Base-by-base conservation (phyloP, 805 yeast species). In the Wickerhamiella bombiphila region DNA sequence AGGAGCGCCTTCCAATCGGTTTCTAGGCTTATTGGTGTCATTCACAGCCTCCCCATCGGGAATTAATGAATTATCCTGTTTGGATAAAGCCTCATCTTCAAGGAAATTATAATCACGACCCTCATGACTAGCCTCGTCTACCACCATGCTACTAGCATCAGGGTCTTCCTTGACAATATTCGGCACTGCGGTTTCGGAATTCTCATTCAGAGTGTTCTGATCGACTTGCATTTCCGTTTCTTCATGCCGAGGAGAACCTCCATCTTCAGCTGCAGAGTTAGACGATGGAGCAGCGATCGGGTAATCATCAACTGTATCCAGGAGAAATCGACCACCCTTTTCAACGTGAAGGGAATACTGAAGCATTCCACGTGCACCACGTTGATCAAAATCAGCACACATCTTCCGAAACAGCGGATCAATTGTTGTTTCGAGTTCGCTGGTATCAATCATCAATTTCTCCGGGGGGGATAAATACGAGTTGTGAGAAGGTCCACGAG, bases 321-420 rank as follows among this genome's bases (percentile, higher is more conserved):
- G 70, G 6, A 76, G 69, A 22, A 71, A 66, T 73, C 91, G 72
- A 41, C 81, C 74, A 35, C 60, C 56, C 39, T 61, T 64, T 58
- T 58, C 60, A 55, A 58, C 52, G 54, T 68, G 49, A 53, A 73
- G 39, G 59, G 66, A 44, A 58, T 63, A 54, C 80, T 80, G 54
- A n/a, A 59, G 43, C 34, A 65, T 53, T 2, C 61, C 60, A 6
- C 51, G 56, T 11, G 61, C 59, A 4, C 66, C 67, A 13, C 66
- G 65, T 36, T 62, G 65, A 39, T 63, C 67, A 41, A 64, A 63
- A 35, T 64, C 67, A 2, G 66, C 62, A n/a, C 64, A 57, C 56
- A 61, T 61, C 31, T 60, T 57, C 17, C 61, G 54, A 41, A 63
- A 57, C 39, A 61, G 49, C 11, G 69, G 65, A 36, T 61, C 66